Conservation (phyloP, 2,329 filamentous ascomycete species). For the Lojkania enalia region DNA sequence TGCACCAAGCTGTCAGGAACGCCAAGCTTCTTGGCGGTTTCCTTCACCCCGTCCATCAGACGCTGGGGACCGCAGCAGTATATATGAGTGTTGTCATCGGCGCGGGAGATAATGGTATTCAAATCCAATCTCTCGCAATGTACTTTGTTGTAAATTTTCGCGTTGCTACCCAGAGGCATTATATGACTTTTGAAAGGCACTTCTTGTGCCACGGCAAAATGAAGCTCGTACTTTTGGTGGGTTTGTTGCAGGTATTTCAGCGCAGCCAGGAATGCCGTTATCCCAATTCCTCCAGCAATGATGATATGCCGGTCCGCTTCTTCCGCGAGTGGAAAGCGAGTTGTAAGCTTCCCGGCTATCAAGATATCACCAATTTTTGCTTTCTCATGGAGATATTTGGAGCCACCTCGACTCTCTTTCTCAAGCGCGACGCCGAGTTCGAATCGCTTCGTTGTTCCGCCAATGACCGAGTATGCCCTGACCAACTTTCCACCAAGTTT, state of each 20-base stretch:
- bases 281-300: conserved; percentile 66
- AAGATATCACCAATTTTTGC: conserved; percentile 55
- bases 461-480: conserved; percentile 64
- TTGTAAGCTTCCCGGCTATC: conserved; percentile 56
- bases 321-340: conserved; percentile 51
- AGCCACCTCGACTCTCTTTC: conserved; percentile 61
- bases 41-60: conserved; percentile 58
- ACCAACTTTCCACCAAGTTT: conserved; percentile 60
- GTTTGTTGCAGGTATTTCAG: conserved; percentile 41
- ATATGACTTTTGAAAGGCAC: conserved; percentile 59
- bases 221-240: conserved; percentile 54
- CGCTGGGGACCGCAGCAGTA: conserved; percentile 64
- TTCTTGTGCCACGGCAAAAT: conserved; percentile 62
- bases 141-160: conserved; percentile 58
- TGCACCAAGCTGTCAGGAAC: conserved; percentile 59
- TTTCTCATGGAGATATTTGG: conserved; percentile 59
- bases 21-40: conserved; percentile 47
- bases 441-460: conserved; percentile 55
- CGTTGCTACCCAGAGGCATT: conserved; percentile 46
- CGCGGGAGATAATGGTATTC: conserved; percentile 47
- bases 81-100: conserved; percentile 60
- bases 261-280: conserved; percentile 65
- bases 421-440: conserved; percentile 63
- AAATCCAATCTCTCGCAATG: conserved; percentile 59
- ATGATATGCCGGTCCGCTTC: conserved; percentile 63